These are phyloP conservation scores for Arthroderma sp. DNA, from an alignment of 2,329 filamentous ascomycete species.

Conservation along the genomic window DNA sequence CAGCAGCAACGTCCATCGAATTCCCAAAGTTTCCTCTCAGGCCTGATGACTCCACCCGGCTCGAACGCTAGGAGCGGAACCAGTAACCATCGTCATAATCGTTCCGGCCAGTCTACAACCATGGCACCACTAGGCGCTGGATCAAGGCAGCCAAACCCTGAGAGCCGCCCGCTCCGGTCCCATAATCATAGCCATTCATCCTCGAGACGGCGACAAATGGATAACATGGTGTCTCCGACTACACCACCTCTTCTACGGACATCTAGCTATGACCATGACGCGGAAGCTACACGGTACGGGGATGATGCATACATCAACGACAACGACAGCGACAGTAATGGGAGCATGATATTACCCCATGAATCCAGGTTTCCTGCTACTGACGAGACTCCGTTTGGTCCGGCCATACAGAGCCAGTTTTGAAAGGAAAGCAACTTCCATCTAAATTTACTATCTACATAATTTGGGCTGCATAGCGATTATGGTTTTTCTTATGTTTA, in stretches of 20 bases:
- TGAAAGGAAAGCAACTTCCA: not conserved
- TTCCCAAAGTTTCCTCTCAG: conserved; percentile 55
- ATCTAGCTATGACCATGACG: conserved; percentile 47
- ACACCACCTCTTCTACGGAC: conserved; percentile 45
- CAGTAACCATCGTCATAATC: conserved; percentile 26
- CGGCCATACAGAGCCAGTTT: conserved; percentile 7
- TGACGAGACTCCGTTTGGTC: conserved; percentile 10
- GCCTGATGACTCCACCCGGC: conserved; percentile 79
- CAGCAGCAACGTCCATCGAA: conserved; percentile 21
- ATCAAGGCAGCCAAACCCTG: conserved; percentile 15
- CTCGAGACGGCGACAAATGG: conserved; percentile 13
- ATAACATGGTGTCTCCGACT: conserved; percentile 22
- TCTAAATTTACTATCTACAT: not conserved
- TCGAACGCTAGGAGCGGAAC: conserved; percentile 55
- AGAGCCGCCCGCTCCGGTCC: conserved; percentile 23
- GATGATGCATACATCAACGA: conserved; percentile 38
- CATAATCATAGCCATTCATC: conserved; percentile 20
- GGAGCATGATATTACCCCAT: conserved; percentile 11
- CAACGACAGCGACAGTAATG: conserved; percentile 34
- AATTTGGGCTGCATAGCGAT: conserved; percentile 6
- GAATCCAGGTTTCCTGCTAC: not conserved
- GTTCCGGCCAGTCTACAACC: conserved; percentile 16
- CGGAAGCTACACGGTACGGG: conserved; percentile 37
- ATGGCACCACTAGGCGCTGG: conserved; percentile 9
- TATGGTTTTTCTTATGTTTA: conserved; percentile 4